phyloP scores from a whole-genome alignment of 306 rosid genomes.

The barrel medic (Medicago truncatula) region MtrunA17r5.0-ANR NC_053045.1:25556501-25557000 shows the following conservation, averaged over 20 bases:
- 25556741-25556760: neutral
- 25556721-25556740: neutral
- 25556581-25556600: neutral
- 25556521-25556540: neutral
- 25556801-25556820: neutral
- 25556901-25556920: too few relatives aligned
- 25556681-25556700: conserved; percentile 26
- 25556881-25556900: too few relatives aligned
- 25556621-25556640: neutral
- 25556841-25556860: too few relatives aligned
- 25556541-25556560: neutral
- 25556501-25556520: neutral
- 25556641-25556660: conserved; percentile 26
- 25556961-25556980: too few relatives aligned
- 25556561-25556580: neutral
- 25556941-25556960: too few relatives aligned
- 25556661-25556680: neutral
- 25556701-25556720: conserved; percentile 1
- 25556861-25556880: too few relatives aligned
- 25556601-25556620: neutral
- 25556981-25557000: too few relatives aligned
- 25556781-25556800: neutral
- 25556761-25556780: neutral
- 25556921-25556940: too few relatives aligned
- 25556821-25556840: neutral